Base-by-base conservation (phyloP, 805 yeast genomes). In the Candida tibetensis region DNA sequence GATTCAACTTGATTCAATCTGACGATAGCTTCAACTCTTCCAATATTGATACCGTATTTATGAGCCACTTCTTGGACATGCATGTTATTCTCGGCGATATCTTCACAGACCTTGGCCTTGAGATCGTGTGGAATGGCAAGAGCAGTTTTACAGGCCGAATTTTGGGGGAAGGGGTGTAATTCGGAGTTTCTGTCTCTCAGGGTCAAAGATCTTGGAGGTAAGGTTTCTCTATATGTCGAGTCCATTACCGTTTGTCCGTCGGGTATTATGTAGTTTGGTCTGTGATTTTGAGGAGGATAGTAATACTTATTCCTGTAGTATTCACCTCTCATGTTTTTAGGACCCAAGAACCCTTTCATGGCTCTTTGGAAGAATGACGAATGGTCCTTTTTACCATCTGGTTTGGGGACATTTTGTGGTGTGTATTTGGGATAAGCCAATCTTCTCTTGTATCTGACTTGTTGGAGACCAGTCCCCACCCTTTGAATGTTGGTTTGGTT, bases 1-100 rank as follows among this genome's bases (percentile, higher is more conserved):
- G 75, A 62, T 62, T 91, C 95, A 36, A 90, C 72, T 21, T 68
- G 69, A 44, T 76, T 70, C 46, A 91, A 73, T 58, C 76, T 79
- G 17, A 85, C 66, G 40, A 91, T 72, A n/a, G 97, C 98, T 56
- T 90, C 96, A 15, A 93, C 72, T 59, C 98, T 78, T 37, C 89
- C 85, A 44, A 89, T 77, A 55, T 87, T 85, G 47, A 91, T 69
- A 3, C 95, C 91, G 54, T 80, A 82, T 53, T 77, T 77, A 46
- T 82, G 77, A 8, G 96, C 90, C 32, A 86, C 80, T 47, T 80
- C 82, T 57, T 85, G 91, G 16, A 81, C 64, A 30, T 83, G 72
- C 34, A 73, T 52, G 30, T 78, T 76, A 21, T 77, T 74, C 29
- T 66, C 70, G 13, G 58, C 66, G 38, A 77, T 67, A 36, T 79